Evolutionary conservation across 371 early-diverging fungal genomes (phyloP).

Genomic region (Mucor irregularis): DNA sequence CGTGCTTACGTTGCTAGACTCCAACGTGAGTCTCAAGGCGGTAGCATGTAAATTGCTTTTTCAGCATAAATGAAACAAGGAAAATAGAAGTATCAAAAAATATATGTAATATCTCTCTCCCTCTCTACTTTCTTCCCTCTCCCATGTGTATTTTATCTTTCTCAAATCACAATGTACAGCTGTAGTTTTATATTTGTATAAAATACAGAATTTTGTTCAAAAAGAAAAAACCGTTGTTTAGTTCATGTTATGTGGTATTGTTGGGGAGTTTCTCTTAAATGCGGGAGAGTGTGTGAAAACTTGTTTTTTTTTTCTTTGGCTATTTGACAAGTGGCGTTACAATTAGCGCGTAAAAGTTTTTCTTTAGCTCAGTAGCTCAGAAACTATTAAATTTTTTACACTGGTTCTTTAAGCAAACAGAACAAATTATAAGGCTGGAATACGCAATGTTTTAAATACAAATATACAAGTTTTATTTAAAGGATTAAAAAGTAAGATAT

Average conservation of each 20-base stretch:
- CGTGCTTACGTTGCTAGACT: conserved; percentile 73
- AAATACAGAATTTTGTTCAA: conserved; percentile 2
- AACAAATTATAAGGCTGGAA: too few species aligned
- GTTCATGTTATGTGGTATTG: background rate
- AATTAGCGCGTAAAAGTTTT: too few species aligned
- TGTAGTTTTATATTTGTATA: conserved; percentile 1
- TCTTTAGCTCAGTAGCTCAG: too few species aligned
- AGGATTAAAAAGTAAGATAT: too few species aligned
- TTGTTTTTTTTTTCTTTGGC: too few species aligned
- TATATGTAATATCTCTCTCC: background rate
- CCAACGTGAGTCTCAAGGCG: conserved; percentile 66
- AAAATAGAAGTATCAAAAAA: conserved; percentile 5
- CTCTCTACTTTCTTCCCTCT: background rate
- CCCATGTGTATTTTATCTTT: conserved; percentile 15
- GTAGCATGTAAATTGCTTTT: conserved; percentile 18
- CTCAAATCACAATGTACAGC: conserved; percentile 16
- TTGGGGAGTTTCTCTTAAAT: background rate
- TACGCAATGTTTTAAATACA: too few species aligned
- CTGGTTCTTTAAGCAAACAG: too few species aligned
- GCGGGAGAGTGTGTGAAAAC: background rate
- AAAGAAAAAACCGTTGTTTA: background rate
- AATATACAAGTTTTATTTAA: too few species aligned
- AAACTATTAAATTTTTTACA: too few species aligned
- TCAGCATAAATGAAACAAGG: background rate
- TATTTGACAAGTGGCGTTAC: too few species aligned